phyloP scores from a whole-genome alignment of 2,329 filamentous ascomycete genomes.

The Trichophyton rubrum region DNA sequence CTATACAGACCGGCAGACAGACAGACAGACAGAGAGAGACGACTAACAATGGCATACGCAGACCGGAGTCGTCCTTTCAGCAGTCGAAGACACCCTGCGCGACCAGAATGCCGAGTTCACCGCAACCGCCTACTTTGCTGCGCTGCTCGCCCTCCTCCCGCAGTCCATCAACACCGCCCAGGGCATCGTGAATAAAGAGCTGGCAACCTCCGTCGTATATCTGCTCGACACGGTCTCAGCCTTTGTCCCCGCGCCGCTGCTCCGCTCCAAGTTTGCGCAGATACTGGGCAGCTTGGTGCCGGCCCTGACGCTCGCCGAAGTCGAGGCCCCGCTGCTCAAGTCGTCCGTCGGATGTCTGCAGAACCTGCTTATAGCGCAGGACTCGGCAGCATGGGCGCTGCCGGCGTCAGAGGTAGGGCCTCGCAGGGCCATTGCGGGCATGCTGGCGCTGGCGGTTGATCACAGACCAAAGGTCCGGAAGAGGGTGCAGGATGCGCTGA shows the following conservation, averaged over 20 bases:
- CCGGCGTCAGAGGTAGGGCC: conserved; percentile 73
- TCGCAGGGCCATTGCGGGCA: conserved; percentile 70
- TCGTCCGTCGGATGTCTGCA: conserved; percentile 89
- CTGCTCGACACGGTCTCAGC: conserved; percentile 86
- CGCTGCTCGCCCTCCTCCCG: conserved; percentile 75
- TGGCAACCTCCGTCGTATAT: conserved; percentile 80
- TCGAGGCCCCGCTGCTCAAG: conserved; percentile 73
- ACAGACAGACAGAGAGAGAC: too few relatives aligned
- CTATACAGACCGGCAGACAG: not conserved
- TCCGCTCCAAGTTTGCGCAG: conserved; percentile 88
- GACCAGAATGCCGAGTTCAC: conserved; percentile 74
- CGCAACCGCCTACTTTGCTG: conserved; percentile 87
- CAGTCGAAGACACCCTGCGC: conserved; percentile 83
- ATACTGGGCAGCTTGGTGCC: conserved; percentile 81
- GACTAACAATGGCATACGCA: conserved; percentile 27
- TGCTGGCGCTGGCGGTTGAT: conserved; percentile 75
- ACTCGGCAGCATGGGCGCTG: conserved; percentile 76
- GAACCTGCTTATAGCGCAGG: conserved; percentile 79
- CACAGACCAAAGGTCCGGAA: conserved; percentile 87
- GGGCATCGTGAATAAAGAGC: conserved; percentile 63
- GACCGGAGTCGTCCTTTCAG: conserved; percentile 76
- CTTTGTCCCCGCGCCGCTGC: conserved; percentile 69
- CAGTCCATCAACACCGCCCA: conserved; percentile 54
- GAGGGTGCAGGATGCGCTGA: conserved; percentile 78
- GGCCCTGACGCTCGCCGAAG: conserved; percentile 63